Evolutionary conservation across 495 filamentous ascomycete species (phyloP).

Genomic region (Neurospora sp.): DNA sequence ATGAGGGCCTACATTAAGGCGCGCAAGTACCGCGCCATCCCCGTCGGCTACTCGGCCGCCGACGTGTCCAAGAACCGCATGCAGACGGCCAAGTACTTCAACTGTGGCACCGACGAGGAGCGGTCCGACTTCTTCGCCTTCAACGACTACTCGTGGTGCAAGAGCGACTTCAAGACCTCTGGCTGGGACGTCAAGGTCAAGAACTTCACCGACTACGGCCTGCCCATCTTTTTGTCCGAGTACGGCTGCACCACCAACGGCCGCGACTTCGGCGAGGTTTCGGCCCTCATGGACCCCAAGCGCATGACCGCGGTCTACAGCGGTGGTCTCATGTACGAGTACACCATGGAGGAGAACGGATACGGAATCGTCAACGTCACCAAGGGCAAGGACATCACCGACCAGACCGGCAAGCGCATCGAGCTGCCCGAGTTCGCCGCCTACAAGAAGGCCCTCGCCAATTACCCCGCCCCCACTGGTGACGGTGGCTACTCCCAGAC

Average conservation of each 20-base stretch:
- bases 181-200: slow-evolving; percentile 90
- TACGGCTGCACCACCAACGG: slow-evolving; percentile 79
- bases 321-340: slow-evolving; percentile 95
- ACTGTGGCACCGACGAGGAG: slow-evolving; percentile 82
- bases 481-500: slow-evolving; percentile 68
- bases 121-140: slow-evolving; percentile 95
- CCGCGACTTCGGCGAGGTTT: slow-evolving; percentile 75
- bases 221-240: slow-evolving; percentile 94
- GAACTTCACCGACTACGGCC: slow-evolving; percentile 79
- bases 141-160: slow-evolving; percentile 99
- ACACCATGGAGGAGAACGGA: slow-evolving; percentile 65
- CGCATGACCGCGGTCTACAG: slow-evolving; percentile 87
- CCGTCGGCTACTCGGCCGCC: slow-evolving; percentile 89
- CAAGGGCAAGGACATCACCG: slow-evolving; percentile 41
- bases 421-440: slow-evolving; percentile 44
- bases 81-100: slow-evolving; percentile 89
- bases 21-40: slow-evolving; percentile 65
- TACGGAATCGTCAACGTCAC: slow-evolving; percentile 74
- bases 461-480: slow-evolving; percentile 56
- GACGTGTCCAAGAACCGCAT: slow-evolving; percentile 80
- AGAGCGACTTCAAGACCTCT: slow-evolving; percentile 66
- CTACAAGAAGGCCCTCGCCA: slow-evolving; percentile 54
- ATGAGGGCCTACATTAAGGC: slow-evolving; percentile 76
- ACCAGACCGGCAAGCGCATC: slow-evolving; percentile 17
- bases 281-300: slow-evolving; percentile 64